Conservation (phyloP, 345 rosid species). For the Pistacia atlantica region DNA sequence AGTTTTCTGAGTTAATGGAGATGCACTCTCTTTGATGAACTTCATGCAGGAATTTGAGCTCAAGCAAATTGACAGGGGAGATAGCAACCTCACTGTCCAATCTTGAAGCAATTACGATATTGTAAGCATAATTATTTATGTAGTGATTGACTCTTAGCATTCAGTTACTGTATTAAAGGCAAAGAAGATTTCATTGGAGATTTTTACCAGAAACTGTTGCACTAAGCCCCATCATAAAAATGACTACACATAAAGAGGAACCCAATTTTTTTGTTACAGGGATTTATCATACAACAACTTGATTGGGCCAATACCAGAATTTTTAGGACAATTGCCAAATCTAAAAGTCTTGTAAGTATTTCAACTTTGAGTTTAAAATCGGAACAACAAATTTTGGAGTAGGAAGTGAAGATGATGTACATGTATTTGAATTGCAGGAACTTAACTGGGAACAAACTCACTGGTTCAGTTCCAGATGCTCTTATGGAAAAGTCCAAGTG, state of each 20-base stretch:
- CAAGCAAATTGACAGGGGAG: constrained; percentile 33
- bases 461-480: neutral
- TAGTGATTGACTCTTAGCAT: neutral
- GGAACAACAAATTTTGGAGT: neutral
- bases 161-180: neutral
- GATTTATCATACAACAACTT: constrained; percentile 38
- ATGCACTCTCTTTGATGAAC: too few relatives aligned
- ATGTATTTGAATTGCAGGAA: neutral
- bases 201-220: neutral
- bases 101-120: neutral
- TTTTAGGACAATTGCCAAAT: constrained; percentile 24
- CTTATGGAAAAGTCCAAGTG: neutral
- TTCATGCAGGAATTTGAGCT: constrained; percentile 34
- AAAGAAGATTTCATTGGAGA: neutral
- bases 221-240: neutral
- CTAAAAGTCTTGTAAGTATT: neutral
- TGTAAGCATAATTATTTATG: too few relatives aligned
- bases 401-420: neutral
- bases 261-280: constrained; percentile 11
- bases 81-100: too few relatives aligned
- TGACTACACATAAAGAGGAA: too few relatives aligned
- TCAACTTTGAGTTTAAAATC: neutral
- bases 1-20: neutral
- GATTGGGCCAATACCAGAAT: constrained; percentile 6
- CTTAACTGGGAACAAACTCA: neutral